Percentiles rank a stretch among this genome's conserved stretches.
These are phyloP conservation scores for Mucor mucedo DNA, from an alignment of 371 early-diverging fungal genomes.

Conservation along the genomic window DNA sequence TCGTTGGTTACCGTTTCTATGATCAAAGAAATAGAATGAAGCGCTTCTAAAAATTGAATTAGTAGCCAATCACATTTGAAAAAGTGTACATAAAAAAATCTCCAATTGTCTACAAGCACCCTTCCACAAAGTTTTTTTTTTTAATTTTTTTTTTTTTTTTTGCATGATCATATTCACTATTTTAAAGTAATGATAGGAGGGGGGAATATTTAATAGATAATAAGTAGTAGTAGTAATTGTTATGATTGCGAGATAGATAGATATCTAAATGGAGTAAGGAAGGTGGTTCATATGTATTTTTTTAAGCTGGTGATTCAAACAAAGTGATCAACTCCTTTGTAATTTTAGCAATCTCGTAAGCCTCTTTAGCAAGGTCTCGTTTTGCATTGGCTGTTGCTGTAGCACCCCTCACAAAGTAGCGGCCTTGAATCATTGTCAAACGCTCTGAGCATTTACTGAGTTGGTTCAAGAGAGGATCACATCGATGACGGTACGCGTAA, in stretches of 20 bases:
- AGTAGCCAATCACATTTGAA: conserved; percentile 17
- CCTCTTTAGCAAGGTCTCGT: conserved; percentile 84
- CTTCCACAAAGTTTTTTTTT: too few species aligned
- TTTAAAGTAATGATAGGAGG: too few species aligned
- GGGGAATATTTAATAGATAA: too few species aligned
- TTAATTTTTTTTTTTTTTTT: too few species aligned
- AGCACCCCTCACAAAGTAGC: conserved; percentile 14
- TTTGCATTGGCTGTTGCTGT: conserved; percentile 69
- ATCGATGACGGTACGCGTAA: conserved; percentile 44
- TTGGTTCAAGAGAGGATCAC: conserved; percentile 67
- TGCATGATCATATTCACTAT: too few species aligned
- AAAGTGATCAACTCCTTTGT: conserved; percentile 75
- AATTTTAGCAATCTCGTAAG: conserved; percentile 91
- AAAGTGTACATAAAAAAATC: conserved; percentile 21
- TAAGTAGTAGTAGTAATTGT: too few species aligned
- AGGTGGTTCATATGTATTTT: background rate
- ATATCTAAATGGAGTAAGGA: too few species aligned
- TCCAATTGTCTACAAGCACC: background rate
- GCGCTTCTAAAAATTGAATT: conserved; percentile 51
- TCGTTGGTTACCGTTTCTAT: conserved; percentile 63
- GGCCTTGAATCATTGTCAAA: conserved; percentile 12
- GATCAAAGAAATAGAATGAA: conserved; percentile 68
- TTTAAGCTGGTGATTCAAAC: conserved; percentile 28
- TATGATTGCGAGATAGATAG: too few species aligned
- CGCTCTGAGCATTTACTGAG: conserved; percentile 20